Evolutionary conservation across 1,139 yeast genomes (phyloP).

Genomic region (Nematodospora anomalae): DNA sequence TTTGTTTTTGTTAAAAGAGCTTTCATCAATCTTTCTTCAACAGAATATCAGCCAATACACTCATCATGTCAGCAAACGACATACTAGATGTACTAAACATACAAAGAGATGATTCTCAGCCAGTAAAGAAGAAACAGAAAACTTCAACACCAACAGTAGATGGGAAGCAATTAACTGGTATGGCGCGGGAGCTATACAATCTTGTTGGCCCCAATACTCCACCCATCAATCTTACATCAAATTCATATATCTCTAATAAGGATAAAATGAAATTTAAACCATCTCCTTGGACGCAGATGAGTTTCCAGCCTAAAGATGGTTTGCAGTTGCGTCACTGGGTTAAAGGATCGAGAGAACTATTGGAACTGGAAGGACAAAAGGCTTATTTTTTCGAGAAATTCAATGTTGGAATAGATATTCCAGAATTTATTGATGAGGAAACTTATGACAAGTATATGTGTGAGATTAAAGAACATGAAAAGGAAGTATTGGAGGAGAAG

Average conservation of each 20-base stretch:
- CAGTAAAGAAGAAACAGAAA: conserved; percentile 43
- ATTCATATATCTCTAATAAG: conserved; percentile 52
- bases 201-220: conserved; percentile 92
- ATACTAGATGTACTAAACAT: conserved; percentile 77
- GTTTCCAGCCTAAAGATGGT: conserved; percentile 57
- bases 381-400: conserved; percentile 77
- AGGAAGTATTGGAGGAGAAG: conserved; percentile 8
- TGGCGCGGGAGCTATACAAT: conserved; percentile 87
- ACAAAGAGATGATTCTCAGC: conserved; percentile 43
- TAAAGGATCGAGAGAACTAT: conserved; percentile 62
- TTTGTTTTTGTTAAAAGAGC: background rate
- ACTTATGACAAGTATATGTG: conserved; percentile 57
- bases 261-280: conserved; percentile 67
- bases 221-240: conserved; percentile 62
- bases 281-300: conserved; percentile 77
- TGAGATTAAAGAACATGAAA: conserved; percentile 33
- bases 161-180: conserved; percentile 56
- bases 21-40: background rate
- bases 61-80: conserved; percentile 54
- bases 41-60: background rate
- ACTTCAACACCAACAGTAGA: conserved; percentile 31
- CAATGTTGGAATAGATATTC: conserved; percentile 68
- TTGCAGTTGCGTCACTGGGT: conserved; percentile 79
- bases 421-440: conserved; percentile 61
- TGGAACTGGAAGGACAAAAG: conserved; percentile 33